Evolutionary conservation across 352 stramenopile species (phyloP), one percentile per base, ranked within the genome.

Genomic region (Phytophthora agathidicida): DNA sequence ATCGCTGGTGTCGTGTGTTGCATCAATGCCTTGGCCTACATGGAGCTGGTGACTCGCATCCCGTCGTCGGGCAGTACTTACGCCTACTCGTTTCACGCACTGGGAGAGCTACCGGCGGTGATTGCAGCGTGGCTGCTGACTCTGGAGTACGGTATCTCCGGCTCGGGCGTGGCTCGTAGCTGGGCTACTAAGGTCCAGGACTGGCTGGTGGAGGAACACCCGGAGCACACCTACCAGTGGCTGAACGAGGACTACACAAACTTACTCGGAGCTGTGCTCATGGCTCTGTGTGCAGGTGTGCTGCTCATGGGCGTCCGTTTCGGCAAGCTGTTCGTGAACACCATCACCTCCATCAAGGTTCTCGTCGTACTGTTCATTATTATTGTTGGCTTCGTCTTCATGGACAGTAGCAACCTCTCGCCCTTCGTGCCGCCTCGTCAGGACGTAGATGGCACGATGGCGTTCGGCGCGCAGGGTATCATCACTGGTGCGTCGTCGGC

Each of bases 61-160:
- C 92, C 93, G 17, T 96, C 85, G 4, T 93, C 87, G 6, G 94
- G 94, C 7, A 88, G 66, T 36, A 97, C 88, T 4, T 98, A 98
- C 75, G 84, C 89, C 8, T 98, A 98, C 74, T 69, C 89, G 22
- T 98, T 97, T 73, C 81, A 97, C 50, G 77, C 88, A 3, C 75
- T 98, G n/a, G 94, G 94, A 27, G 95, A 98, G 60, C 73, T 98
- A 2, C 87, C 91, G 0, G 95, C 95, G 8, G 91, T 97, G 23
- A 68, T 98, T 20, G 89, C 87, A 1, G 92, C 81, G 14, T 93
- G 83, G 60, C 64, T 93, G 20, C 36, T 98, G 26, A 97, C 90
- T n/a, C 74, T 98, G 10, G 94, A 98, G 76, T 98, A 98, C 75
- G 80, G 89, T 30, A 56, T 98, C 7, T 94, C 87, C 0, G 91